Evolutionary conservation across 805 yeast genomes (phyloP).

Genomic region (Starmerella roubikii): DNA sequence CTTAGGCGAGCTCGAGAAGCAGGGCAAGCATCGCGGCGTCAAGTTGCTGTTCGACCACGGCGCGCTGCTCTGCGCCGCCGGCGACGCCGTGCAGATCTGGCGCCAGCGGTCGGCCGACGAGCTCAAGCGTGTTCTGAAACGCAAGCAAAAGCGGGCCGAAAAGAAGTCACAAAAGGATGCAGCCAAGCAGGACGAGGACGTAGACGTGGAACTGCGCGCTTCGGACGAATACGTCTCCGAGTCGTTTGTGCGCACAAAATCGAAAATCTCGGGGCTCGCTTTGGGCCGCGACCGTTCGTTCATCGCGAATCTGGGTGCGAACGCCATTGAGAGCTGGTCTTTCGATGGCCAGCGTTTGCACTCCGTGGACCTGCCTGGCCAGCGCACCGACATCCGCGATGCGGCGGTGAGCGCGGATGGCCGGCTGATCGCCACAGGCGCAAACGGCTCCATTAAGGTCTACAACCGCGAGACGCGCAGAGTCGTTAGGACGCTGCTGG

Average conservation of each 20-base stretch:
- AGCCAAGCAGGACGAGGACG: slow-evolving; percentile 38
- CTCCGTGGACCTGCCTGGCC: slow-evolving; percentile 66
- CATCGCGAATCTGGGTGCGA: slow-evolving; percentile 53
- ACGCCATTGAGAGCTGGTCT: slow-evolving; percentile 57
- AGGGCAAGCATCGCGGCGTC: slow-evolving; percentile 23
- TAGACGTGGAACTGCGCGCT: slow-evolving; percentile 24
- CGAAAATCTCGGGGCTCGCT: slow-evolving; percentile 22
- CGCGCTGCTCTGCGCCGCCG: slow-evolving; percentile 37
- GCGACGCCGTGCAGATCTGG: slow-evolving; percentile 72
- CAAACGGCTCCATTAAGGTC: slow-evolving; percentile 76
- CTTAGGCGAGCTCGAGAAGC: slow-evolving; percentile 58
- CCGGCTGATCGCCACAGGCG: slow-evolving; percentile 71
- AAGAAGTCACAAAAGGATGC: slow-evolving; percentile 40
- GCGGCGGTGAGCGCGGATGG: slow-evolving; percentile 72
- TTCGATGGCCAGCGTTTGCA: slow-evolving; percentile 31
- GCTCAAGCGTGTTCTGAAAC: slow-evolving; percentile 57
- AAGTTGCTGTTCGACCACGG: slow-evolving; percentile 4
- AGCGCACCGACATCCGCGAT: slow-evolving; percentile 77
- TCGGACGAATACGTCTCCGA: slow-evolving; percentile 46
- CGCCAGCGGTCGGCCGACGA: slow-evolving; percentile 66
- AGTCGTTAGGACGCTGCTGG: slow-evolving; percentile 72
- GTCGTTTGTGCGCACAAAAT: slow-evolving; percentile 42
- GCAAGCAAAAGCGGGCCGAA: slow-evolving; percentile 61
- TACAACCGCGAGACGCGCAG: slow-evolving; percentile 68
- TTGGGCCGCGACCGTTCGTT: slow-evolving; percentile 42